These are phyloP conservation scores for Vaccinium corymbosum DNA, from an alignment of 148 eudicot genomes.

Conservation along the genomic window DNA sequence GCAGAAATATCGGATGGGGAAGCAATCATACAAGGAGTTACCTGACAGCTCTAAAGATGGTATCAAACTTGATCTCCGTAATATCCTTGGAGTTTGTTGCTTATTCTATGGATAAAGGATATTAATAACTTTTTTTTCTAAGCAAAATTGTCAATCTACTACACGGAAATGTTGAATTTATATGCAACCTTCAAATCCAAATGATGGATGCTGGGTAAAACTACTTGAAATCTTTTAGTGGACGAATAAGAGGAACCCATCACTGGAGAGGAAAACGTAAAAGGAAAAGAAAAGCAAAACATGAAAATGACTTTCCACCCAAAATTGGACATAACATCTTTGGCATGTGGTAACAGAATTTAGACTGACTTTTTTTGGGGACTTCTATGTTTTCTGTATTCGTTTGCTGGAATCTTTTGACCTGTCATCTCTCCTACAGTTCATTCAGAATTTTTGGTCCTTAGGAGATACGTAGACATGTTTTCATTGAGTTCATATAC, in stretches of 20 bases:
- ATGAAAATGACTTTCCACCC: background rate
- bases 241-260: background rate
- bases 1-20: constrained; percentile 50
- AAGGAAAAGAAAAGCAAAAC: background rate
- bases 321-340: background rate
- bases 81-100: background rate
- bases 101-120: background rate
- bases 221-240: background rate
- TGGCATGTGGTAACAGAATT: background rate
- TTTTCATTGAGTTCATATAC: background rate
- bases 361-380: background rate
- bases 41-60: constrained; percentile 39
- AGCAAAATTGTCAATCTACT: background rate
- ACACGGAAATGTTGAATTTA: background rate
- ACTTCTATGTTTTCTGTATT: background rate
- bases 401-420: background rate
- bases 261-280: background rate
- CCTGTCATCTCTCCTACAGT: background rate
- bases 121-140: background rate
- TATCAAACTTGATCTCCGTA: constrained; percentile 12
- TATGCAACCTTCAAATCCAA: background rate
- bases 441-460: background rate
- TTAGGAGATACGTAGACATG: background rate
- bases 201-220: background rate
- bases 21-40: constrained; percentile 40